Base-by-base conservation (phyloP, 192 early-diverging fungal genomes). In the Coemansia sp. region DNA sequence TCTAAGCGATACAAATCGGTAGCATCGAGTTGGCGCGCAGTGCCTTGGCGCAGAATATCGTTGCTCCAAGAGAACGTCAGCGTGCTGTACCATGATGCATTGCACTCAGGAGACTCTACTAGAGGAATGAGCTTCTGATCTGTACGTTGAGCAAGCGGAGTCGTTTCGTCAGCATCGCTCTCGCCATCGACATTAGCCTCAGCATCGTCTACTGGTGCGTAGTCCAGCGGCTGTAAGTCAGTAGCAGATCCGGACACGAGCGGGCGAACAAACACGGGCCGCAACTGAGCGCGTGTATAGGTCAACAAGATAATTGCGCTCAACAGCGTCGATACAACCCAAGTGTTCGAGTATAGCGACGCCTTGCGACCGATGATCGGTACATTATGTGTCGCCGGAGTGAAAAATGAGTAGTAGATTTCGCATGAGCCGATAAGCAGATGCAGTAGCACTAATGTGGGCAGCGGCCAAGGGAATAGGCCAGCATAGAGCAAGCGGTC, bases 1-100 rank as follows among this genome's bases (percentile, higher is more conserved):
- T 81, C 71, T 33, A 94, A 75, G 9, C 85, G 75, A 43, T 79
- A 86, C 40, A 94, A 65, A 57, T 94, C 90, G 49, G 78, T 54
- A 20, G 81, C 73, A 9, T 81, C 81, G 12, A 94, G 77, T 8
- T 85, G 79, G 31, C 86, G 67, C 34, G 59, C 71, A 54, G 77
- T 77, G 27, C 84, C 90, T 22, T 78, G 76, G 12, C 77, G 75
- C 52, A 94, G 77, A 24, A 94, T 63, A 15, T 85, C 72, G 76
- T 88, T 90, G 12, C 86, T 66, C 85, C 89, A 90, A 22, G 70
- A 65, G 68, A 90, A 93, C 20, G 77, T 72, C 64, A 76, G 72
- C 9, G 55, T 40, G 38, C 64, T 47, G 54, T 47, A 70, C 67
- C 67, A 65, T n/a, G 71, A 74, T 18, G 40, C 31, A 49, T 20